phyloP scores from a whole-genome alignment of 169 alveolate genomes.

The Amoebophrya sp. region DNA sequence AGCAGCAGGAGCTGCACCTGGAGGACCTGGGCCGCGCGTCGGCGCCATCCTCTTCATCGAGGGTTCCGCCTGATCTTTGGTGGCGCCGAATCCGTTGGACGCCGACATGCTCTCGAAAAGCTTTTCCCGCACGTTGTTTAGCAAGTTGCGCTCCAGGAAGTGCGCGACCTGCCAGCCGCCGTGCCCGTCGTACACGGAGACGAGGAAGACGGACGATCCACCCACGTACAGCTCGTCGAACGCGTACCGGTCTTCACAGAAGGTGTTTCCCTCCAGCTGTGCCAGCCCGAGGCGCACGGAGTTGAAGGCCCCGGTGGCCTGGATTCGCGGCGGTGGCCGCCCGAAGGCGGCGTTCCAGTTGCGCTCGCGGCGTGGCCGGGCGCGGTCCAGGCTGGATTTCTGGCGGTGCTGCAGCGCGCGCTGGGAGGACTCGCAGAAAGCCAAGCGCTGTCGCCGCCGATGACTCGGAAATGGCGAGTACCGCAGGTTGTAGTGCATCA shows the following conservation, averaged over 20 bases:
- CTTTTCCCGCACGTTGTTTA: background rate
- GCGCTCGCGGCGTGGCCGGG: background rate
- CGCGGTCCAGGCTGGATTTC: background rate
- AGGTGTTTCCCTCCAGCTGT: background rate
- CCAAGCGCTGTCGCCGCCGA: no score
- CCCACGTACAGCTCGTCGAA: background rate
- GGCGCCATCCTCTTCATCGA: no score
- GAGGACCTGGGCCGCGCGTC: no score
- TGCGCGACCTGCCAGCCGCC: slow-evolving; percentile 2
- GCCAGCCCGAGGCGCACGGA: background rate
- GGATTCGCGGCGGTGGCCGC: background rate
- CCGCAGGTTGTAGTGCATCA: no score
- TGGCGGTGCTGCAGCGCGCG: no score
- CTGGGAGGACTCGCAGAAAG: no score
- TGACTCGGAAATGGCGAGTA: no score
- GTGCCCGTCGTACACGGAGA: background rate
- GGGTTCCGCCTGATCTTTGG: no score
- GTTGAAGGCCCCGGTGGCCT: background rate
- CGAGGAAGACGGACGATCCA: background rate
- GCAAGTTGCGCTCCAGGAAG: background rate
- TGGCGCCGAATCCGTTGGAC: no score
- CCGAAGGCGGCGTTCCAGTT: background rate
- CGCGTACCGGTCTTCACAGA: background rate
- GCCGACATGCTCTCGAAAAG: no score
- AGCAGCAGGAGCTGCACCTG: no score